These are phyloP conservation scores for Hemerocallis citrina DNA, from an alignment of 106 monocot genomes.

Conservation along the genomic window DNA sequence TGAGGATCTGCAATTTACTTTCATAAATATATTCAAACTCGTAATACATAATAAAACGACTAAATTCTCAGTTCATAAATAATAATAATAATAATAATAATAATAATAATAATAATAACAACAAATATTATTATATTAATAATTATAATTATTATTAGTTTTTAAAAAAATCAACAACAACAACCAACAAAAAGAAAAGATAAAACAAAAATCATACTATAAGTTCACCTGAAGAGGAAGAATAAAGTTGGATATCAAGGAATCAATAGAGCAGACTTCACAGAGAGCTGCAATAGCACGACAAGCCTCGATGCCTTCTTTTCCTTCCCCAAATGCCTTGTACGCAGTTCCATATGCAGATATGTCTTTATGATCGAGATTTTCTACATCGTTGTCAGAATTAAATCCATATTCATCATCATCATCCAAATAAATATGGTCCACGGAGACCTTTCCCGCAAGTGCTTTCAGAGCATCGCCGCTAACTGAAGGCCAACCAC, in stretches of 20 bases:
- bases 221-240: slow-evolving; percentile 79
- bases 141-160: background rate
- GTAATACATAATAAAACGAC: background rate
- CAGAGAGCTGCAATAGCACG: slow-evolving; percentile 91
- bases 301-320: slow-evolving; percentile 68
- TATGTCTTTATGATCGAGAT: slow-evolving; percentile 10
- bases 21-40: background rate
- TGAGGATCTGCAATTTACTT: background rate
- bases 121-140: background rate
- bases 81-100: background rate
- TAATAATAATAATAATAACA: background rate
- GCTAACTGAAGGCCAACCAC: slow-evolving; percentile 93
- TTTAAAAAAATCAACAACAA: too few relatives aligned
- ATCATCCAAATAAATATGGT: slow-evolving; percentile 30
- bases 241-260: slow-evolving; percentile 95
- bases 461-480: slow-evolving; percentile 72
- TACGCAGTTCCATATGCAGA: slow-evolving; percentile 78
- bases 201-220: slow-evolving; percentile 3
- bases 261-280: slow-evolving; percentile 92
- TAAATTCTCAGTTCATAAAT: background rate
- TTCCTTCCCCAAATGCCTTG: slow-evolving; percentile 68
- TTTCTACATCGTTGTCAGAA: slow-evolving; percentile 7
- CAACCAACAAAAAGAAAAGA: background rate
- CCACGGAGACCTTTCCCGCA: slow-evolving; percentile 63
- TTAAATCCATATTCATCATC: slow-evolving; percentile 19